Evolutionary conservation across 2,329 filamentous ascomycete species (phyloP), one percentile per base, ranked within the genome.

Genomic region (Pseudogymnoascus sp.): DNA sequence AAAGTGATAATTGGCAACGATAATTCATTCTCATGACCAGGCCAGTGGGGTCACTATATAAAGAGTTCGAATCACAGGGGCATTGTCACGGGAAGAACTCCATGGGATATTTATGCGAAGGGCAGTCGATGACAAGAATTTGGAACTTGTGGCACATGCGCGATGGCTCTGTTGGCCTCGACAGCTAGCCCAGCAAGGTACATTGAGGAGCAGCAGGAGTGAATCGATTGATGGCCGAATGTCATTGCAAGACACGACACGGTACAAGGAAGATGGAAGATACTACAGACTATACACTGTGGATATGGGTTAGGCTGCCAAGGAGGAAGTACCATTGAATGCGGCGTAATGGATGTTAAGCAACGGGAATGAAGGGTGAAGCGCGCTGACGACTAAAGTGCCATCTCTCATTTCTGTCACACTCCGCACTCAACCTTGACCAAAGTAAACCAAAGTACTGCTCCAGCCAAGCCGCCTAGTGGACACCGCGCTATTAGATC

Each of bases 401-500:
- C 9, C n/a, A 33, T 33, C 9, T 55, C 49, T 55, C 28, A 55
- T 33, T 55, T 55, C 49, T 55, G 49, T 55, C 49, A 55, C 28
- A 55, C 49, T 33, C 14, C 28, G 16, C 49, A 55, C 5, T 33
- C 25, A 18, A 55, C 28, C 25, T 7, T 33, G 45, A 31, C 25
- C 28, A 14, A 55, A 55, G 49, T 55, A 55, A 33, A 33, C 31
- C 9, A 12, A 33, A 33, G 31, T 55, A 55, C 49, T 28, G 9
- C n/a, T 33, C 14, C 14, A 28, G 16, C 16, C 25, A 31, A 31
- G 45, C 25, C n/a, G 23, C 25, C 45, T 31, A 16, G n/a, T 11
- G 12, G n/a, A 33, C 9, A 7, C n/a, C 8, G 49, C 49, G 16
- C n/a, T 33, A 55, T 33, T 12, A 33, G 9, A 55, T 2, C 28